Conservation (phyloP, 768 basidiomycete species). For the Boletus rubropictus region DNA sequence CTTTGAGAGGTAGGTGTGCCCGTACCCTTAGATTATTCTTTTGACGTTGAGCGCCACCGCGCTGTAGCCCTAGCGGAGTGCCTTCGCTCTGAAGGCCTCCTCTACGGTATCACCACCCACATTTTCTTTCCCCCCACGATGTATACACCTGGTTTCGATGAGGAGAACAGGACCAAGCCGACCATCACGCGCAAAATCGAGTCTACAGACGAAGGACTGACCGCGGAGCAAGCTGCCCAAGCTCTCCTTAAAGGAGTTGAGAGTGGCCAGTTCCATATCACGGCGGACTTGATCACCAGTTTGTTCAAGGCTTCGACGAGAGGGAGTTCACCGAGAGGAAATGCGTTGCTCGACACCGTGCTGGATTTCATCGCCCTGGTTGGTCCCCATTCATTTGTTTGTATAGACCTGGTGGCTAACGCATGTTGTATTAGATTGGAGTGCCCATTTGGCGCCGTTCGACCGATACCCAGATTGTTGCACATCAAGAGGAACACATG, state of each 20-base stretch:
- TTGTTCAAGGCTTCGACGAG: constrained; percentile 63
- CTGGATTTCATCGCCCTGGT: constrained; percentile 43
- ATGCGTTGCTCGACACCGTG: constrained; percentile 52
- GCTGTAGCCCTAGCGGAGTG: constrained; percentile 72
- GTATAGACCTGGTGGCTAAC: background rate
- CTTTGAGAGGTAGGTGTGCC: constrained; percentile 59
- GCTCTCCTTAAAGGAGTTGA: constrained; percentile 64
- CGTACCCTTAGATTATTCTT: background rate
- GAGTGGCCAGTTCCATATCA: constrained; percentile 67
- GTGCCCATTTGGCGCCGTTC: constrained; percentile 47
- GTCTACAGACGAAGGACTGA: constrained; percentile 57
- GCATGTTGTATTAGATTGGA: constrained; percentile 34
- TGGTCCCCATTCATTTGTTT: constrained; percentile 14
- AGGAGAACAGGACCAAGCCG: constrained; percentile 76
- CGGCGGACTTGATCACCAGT: constrained; percentile 60
- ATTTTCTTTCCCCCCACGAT: constrained; percentile 83
- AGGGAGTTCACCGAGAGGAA: constrained; percentile 55
- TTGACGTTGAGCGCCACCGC: background rate
- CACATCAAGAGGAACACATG: constrained; percentile 43
- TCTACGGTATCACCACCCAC: constrained; percentile 75
- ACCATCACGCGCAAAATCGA: constrained; percentile 71
- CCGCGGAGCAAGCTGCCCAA: constrained; percentile 58
- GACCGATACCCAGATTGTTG: constrained; percentile 43
- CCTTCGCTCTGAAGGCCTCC: constrained; percentile 68
- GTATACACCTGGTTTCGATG: constrained; percentile 66